Evolutionary conservation across 2,329 filamentous ascomycete genomes (phyloP).

Genomic region (Fonsecaea nubica): DNA sequence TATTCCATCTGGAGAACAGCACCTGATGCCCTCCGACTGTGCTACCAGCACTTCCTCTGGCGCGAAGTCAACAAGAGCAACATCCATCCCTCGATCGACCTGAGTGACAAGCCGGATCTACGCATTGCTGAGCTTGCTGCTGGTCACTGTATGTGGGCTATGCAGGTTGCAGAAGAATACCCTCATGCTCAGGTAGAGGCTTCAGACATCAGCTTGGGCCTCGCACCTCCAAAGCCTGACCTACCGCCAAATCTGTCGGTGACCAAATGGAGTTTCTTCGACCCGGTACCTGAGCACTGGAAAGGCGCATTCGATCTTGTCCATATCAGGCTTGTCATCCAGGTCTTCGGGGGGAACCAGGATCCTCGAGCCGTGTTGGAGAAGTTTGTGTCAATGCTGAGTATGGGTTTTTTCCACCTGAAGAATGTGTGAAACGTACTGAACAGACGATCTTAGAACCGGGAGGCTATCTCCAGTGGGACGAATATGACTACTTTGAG

Average conservation of each 20-base stretch:
- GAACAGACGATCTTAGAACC: slow-evolving; percentile 28
- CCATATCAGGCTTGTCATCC: slow-evolving; percentile 33
- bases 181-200: slow-evolving; percentile 39
- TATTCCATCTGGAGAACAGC: slow-evolving; percentile 26
- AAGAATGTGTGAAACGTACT: background rate
- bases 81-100: slow-evolving; percentile 42
- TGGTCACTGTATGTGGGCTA: slow-evolving; percentile 43
- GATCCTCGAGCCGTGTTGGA: slow-evolving; percentile 32
- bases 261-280: slow-evolving; percentile 40
- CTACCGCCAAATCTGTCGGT: slow-evolving; percentile 38
- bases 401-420: background rate
- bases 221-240: slow-evolving; percentile 38
- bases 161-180: slow-evolving; percentile 39
- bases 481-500: slow-evolving; percentile 39
- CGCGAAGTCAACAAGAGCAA: slow-evolving; percentile 33
- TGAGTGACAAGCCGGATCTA: slow-evolving; percentile 15
- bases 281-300: slow-evolving; percentile 34
- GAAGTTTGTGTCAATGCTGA: slow-evolving; percentile 40
- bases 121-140: slow-evolving; percentile 43
- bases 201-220: slow-evolving; percentile 41
- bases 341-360: slow-evolving; percentile 16
- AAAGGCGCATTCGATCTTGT: slow-evolving; percentile 40
- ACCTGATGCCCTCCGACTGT: slow-evolving; percentile 19
- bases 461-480: slow-evolving; percentile 44
- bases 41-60: slow-evolving; percentile 44